Evolutionary conservation across 2,329 filamentous ascomycete genomes (phyloP).

Genomic region (Penicillium sp.): DNA sequence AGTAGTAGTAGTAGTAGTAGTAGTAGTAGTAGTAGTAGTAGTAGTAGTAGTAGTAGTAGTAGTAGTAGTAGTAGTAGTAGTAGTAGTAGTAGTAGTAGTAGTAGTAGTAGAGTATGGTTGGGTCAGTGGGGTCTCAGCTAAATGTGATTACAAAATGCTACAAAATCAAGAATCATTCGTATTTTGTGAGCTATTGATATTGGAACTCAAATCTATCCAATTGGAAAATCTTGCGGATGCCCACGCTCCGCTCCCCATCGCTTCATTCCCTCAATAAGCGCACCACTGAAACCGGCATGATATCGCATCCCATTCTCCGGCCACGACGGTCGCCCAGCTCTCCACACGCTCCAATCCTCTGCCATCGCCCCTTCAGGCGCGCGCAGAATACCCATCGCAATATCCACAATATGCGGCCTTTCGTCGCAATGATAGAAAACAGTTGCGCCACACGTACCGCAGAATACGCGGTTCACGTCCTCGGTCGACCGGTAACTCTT

Average conservation of each 20-base stretch:
- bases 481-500: slow-evolving; percentile 45
- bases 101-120: too few relatives aligned
- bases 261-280: slow-evolving; percentile 23
- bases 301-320: slow-evolving; percentile 24
- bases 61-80: too few relatives aligned
- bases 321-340: slow-evolving; percentile 31
- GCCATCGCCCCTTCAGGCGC: slow-evolving; percentile 45
- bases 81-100: too few relatives aligned
- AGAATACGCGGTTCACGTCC: slow-evolving; percentile 48
- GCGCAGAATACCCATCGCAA: slow-evolving; percentile 48
- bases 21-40: too few relatives aligned
- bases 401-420: slow-evolving; percentile 43
- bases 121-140: too few relatives aligned
- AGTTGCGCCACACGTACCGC: slow-evolving; percentile 50
- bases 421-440: slow-evolving; percentile 46
- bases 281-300: slow-evolving; percentile 23
- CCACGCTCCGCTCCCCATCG: slow-evolving; percentile 22
- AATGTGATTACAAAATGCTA: too few relatives aligned
- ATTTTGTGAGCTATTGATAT: too few relatives aligned
- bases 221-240: slow-evolving; percentile 18
- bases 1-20: too few relatives aligned
- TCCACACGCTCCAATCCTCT: slow-evolving; percentile 51
- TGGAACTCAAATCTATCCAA: too few relatives aligned
- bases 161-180: too few relatives aligned
- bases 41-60: too few relatives aligned